phyloP scores from a whole-genome alignment of 352 stramenopile genomes.

The Phytophthora sojae region DNA sequence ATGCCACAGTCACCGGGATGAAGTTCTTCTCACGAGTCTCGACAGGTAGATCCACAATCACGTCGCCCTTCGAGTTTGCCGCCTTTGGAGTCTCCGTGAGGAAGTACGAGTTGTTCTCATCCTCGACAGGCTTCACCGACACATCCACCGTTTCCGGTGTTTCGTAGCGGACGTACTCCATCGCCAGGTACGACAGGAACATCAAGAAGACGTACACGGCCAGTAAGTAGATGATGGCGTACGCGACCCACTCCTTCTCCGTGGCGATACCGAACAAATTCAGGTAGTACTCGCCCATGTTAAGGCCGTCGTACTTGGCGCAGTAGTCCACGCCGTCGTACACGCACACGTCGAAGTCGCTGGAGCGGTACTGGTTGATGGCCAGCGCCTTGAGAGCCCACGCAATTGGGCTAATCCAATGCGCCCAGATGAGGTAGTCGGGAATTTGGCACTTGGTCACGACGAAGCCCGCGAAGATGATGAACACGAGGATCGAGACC shows the following conservation, averaged over 20 bases:
- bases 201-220: conserved; percentile 22
- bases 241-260: conserved; percentile 17
- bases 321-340: no score
- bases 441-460: no score
- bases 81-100: conserved; percentile 11
- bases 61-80: not conserved
- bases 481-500: no score
- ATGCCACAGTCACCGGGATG: conserved; percentile 21
- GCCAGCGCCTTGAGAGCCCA: no score
- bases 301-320: conserved; percentile 20
- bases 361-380: no score
- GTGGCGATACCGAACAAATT: conserved; percentile 20
- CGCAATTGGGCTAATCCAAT: no score
- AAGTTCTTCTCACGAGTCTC: conserved; percentile 19
- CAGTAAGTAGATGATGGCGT: conserved; percentile 16
- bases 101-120: conserved; percentile 14
- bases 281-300: conserved; percentile 23
- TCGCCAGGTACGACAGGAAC: conserved; percentile 20
- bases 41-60: no score
- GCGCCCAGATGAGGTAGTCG: no score
- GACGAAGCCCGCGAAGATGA: no score
- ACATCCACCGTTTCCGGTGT: conserved; percentile 16
- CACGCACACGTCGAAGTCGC: no score
- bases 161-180: conserved; percentile 23
- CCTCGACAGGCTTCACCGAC: conserved; percentile 16